phyloP scores from a whole-genome alignment of 805 yeast species.

The Hanseniaspora jakobsenii region DNA sequence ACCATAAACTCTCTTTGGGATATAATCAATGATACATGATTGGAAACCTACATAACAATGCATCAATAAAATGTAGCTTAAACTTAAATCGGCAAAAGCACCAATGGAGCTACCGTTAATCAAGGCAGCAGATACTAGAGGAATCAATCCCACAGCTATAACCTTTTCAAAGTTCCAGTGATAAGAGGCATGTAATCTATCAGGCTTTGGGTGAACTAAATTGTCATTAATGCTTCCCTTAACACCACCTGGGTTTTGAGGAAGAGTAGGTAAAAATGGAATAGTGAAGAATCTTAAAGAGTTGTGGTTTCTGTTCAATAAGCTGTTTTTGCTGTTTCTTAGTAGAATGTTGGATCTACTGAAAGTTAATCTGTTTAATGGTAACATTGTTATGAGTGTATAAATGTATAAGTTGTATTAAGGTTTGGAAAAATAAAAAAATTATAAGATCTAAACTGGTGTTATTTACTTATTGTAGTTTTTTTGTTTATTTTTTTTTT shows the following conservation, averaged over 20 bases:
- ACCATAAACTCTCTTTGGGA: slow-evolving; percentile 79
- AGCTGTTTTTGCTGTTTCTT: slow-evolving; percentile 23
- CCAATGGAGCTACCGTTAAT: slow-evolving; percentile 53
- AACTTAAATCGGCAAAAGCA: slow-evolving; percentile 59
- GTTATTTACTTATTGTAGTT: too few species aligned
- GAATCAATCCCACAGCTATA: slow-evolving; percentile 59
- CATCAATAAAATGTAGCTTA: slow-evolving; percentile 52
- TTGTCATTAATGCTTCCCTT: slow-evolving; percentile 94
- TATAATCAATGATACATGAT: slow-evolving; percentile 85
- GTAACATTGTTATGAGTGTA: too few species aligned
- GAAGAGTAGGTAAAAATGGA: slow-evolving; percentile 45
- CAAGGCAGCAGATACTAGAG: slow-evolving; percentile 65
- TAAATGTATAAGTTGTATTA: too few species aligned
- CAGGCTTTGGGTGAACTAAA: slow-evolving; percentile 49
- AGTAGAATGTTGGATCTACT: too few species aligned
- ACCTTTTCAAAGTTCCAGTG: slow-evolving; percentile 90
- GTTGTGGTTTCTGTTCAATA: slow-evolving; percentile 24
- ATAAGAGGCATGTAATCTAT: slow-evolving; percentile 64
- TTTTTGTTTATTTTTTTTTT: too few species aligned
- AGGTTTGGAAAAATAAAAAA: too few species aligned
- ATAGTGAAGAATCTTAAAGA: slow-evolving; percentile 26
- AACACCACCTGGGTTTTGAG: slow-evolving; percentile 82
- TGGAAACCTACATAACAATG: slow-evolving; percentile 82
- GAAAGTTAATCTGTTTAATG: too few species aligned
- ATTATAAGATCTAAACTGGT: too few species aligned